Evolutionary conservation across 768 basidiomycete genomes (phyloP).

Genomic region (Mycena rosella): DNA sequence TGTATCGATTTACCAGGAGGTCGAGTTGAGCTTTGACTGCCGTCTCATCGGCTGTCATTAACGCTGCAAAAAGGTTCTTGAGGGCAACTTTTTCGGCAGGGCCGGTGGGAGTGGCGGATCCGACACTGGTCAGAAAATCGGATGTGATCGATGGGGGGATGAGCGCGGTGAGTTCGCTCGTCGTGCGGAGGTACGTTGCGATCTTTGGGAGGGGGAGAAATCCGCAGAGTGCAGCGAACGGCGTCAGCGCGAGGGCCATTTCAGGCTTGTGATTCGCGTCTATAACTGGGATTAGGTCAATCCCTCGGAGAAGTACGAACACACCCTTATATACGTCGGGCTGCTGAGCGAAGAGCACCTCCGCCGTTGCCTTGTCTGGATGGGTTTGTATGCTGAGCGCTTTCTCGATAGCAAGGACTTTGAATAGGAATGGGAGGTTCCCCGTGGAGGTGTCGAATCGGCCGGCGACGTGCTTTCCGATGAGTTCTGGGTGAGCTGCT

Average conservation of each 20-base stretch:
- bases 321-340: conserved; percentile 94
- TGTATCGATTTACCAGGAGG: conserved; percentile 74
- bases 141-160: conserved; percentile 69
- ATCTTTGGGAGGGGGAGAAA: conserved; percentile 88
- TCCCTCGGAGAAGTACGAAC: conserved; percentile 33
- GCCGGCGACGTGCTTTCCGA: conserved; percentile 69
- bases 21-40: conserved; percentile 67
- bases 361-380: conserved; percentile 88
- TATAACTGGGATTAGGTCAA: conserved; percentile 42
- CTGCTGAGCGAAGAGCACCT: conserved; percentile 71
- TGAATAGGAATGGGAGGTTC: conserved; percentile 92
- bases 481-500: conserved; percentile 72
- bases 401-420: conserved; percentile 90
- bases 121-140: conserved; percentile 63
- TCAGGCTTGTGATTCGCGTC: conserved; percentile 99
- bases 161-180: conserved; percentile 83
- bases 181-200: conserved; percentile 70
- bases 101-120: conserved; percentile 56
- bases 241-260: conserved; percentile 96
- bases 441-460: conserved; percentile 69
- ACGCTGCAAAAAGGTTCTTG: conserved; percentile 80
- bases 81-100: conserved; percentile 71
- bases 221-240: conserved; percentile 92
- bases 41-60: conserved; percentile 83
- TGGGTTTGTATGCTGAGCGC: conserved; percentile 94